phyloP scores from a whole-genome alignment of 345 rosid species.

The Aurinia saxatilis region DNA sequence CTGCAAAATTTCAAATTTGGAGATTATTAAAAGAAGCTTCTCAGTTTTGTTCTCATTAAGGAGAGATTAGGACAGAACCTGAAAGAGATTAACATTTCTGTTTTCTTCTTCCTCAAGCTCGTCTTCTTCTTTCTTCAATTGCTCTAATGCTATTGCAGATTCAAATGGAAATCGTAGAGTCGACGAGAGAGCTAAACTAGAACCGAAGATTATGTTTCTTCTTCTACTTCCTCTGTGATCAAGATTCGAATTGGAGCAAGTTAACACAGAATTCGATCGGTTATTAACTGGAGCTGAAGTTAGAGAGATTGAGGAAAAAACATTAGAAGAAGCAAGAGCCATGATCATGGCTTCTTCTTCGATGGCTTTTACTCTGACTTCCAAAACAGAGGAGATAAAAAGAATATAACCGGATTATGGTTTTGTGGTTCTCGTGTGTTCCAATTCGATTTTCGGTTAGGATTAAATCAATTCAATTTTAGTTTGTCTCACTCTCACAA shows the following conservation, averaged over 20 bases:
- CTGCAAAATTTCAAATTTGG: conserved; percentile 15
- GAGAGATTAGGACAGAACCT: conserved; percentile 34
- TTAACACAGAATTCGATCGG: conserved; percentile 1
- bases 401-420: no score
- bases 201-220: conserved; percentile 41
- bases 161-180: conserved; percentile 21
- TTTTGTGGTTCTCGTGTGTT: background rate
- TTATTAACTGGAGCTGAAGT: background rate
- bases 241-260: conserved; percentile 24
- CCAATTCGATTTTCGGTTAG: background rate
- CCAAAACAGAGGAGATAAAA: conserved; percentile 9
- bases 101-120: conserved; percentile 69
- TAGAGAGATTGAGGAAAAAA: background rate
- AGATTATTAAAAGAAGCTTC: background rate
- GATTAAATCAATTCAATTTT: no score
- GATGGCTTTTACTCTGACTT: conserved; percentile 1
- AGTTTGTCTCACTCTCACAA: background rate
- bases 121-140: conserved; percentile 24
- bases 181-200: conserved; percentile 27
- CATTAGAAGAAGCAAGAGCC: conserved; percentile 13
- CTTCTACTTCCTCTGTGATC: conserved; percentile 34
- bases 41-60: background rate
- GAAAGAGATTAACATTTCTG: conserved; percentile 57
- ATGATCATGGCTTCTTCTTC: conserved; percentile 15
- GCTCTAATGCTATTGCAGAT: conserved; percentile 42